Evolutionary conservation across 2,329 filamentous ascomycete genomes (phyloP).

Genomic region (Hymenoscyphus linearis): DNA sequence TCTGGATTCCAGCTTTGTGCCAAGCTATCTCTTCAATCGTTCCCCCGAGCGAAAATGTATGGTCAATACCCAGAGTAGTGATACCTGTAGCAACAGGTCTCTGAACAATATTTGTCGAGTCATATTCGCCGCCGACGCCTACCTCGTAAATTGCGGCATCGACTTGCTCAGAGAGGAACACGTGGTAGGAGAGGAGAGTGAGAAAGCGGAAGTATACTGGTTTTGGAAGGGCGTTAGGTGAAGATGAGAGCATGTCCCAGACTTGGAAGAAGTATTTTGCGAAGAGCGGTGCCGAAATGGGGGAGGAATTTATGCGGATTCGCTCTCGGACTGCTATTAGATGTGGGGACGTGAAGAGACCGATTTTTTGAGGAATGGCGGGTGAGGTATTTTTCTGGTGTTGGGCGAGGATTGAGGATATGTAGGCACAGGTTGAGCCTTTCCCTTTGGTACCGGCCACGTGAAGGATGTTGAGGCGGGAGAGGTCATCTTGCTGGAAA

Average conservation of each 20-base stretch:
- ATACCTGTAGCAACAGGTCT: slow-evolving; percentile 55
- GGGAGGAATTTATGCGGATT: slow-evolving; percentile 55
- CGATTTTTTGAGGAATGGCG: slow-evolving; percentile 35
- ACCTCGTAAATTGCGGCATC: slow-evolving; percentile 61
- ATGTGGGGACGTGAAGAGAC: slow-evolving; percentile 66
- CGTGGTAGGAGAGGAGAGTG: slow-evolving; percentile 61
- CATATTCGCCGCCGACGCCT: slow-evolving; percentile 62
- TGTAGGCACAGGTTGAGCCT: slow-evolving; percentile 66
- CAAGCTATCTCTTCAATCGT: slow-evolving; percentile 64
- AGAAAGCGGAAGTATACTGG: slow-evolving; percentile 56
- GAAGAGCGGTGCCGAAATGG: slow-evolving; percentile 54
- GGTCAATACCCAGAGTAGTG: slow-evolving; percentile 64
- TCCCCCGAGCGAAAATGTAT: slow-evolving; percentile 56
- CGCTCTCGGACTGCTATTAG: slow-evolving; percentile 62
- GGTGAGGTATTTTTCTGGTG: slow-evolving; percentile 36
- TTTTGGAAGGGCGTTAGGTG: slow-evolving; percentile 32
- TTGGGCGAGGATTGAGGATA: slow-evolving; percentile 54
- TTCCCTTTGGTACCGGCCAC: slow-evolving; percentile 75
- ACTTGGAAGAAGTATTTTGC: slow-evolving; percentile 64
- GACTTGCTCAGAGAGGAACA: slow-evolving; percentile 58
- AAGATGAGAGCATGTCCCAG: slow-evolving; percentile 49
- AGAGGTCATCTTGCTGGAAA: slow-evolving; percentile 34
- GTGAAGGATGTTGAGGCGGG: slow-evolving; percentile 61
- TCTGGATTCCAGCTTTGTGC: slow-evolving; percentile 71
- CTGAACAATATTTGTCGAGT: slow-evolving; percentile 62